Percentiles rank a stretch among this genome's conserved stretches.
Conservation (phyloP, 495 filamentous ascomycete genomes). For the Tuber indicum region DNA sequence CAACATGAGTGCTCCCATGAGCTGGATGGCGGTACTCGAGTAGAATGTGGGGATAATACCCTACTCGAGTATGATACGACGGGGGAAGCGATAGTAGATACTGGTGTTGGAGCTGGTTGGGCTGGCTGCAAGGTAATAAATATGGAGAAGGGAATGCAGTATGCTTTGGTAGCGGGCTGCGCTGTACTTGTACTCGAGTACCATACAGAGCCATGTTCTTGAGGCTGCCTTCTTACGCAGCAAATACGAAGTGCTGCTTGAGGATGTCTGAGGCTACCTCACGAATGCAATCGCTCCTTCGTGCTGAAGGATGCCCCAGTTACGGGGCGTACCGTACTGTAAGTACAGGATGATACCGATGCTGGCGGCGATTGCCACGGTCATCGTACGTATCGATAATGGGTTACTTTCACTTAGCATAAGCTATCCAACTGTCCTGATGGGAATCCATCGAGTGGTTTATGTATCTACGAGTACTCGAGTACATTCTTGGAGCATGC, state of each 20-base stretch:
- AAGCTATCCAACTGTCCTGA: too few relatives aligned
- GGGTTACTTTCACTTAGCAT: too few relatives aligned
- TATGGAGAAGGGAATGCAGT: slow-evolving; percentile 3
- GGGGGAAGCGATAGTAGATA: not conserved
- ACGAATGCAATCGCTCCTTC: too few relatives aligned
- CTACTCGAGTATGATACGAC: not conserved
- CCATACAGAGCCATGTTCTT: not conserved
- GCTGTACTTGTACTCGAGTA: too few relatives aligned
- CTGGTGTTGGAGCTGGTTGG: not conserved
- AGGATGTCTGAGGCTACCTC: not conserved
- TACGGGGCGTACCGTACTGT: not conserved
- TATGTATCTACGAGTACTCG: too few relatives aligned
- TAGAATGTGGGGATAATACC: not conserved
- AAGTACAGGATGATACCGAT: not conserved
- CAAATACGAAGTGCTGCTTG: not conserved
- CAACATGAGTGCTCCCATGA: too few relatives aligned
- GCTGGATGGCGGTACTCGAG: too few relatives aligned
- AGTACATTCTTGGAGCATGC: not conserved
- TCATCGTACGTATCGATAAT: not conserved
- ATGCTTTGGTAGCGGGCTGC: not conserved
- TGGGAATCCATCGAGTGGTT: not conserved
- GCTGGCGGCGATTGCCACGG: not conserved
- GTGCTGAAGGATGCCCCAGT: not conserved
- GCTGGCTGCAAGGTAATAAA: not conserved
- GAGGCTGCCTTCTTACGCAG: not conserved